Evolutionary conservation across 108 stramenopile genomes (phyloP), one percentile per base, ranked within the genome.

Genomic region (Stephanodiscus triporus): DNA sequence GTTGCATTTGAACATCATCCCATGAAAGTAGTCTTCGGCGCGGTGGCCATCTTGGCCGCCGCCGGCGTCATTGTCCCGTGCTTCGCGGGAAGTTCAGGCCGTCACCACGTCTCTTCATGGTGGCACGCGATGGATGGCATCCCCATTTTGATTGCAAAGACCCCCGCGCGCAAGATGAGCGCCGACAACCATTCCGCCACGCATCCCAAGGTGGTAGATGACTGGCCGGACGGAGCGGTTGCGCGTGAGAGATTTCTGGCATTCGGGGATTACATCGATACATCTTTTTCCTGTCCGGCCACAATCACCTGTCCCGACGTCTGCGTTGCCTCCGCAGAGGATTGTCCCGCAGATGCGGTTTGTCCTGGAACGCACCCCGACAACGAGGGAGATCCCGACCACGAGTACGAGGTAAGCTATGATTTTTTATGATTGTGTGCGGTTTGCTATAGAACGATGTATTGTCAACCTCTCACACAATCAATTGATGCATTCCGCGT

Each of bases 261-360:
- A 20, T 67, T 48, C 40, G 66, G 50, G 26, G 66, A 67, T 27
- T 53, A 67, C 22, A 63, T 50, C 34, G 72, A 65, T 36, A 16
- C 40, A 27, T 27, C 72, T 7, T 50, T 63, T 14, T 17, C 62
- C 19, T 73, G 72, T 45, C 54, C 72, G 10, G 26, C 63, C 40
- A 60, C 30, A 5, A 53, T 29, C 66, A 70, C 69, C 10, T 59
- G 69, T 30, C 69, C 55, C 34, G 36, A 43, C 13, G 26, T 56
- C 1, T 56, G 55, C 27, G 55, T 56, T 7, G 55, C 55, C 7
- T 56, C 36, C 0, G 14, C 6, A 0, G 59, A 59, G 0, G 69
- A 60, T 24, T 70, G 69, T 43, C 69, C 69, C 36, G 16, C 14
- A 19, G 69, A 67, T 20, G 66, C 36, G 20, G 32, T 50, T 50